These are phyloP conservation scores for Aspergillus persii DNA, from an alignment of 2,329 filamentous ascomycete genomes.

Conservation along the genomic window DNA sequence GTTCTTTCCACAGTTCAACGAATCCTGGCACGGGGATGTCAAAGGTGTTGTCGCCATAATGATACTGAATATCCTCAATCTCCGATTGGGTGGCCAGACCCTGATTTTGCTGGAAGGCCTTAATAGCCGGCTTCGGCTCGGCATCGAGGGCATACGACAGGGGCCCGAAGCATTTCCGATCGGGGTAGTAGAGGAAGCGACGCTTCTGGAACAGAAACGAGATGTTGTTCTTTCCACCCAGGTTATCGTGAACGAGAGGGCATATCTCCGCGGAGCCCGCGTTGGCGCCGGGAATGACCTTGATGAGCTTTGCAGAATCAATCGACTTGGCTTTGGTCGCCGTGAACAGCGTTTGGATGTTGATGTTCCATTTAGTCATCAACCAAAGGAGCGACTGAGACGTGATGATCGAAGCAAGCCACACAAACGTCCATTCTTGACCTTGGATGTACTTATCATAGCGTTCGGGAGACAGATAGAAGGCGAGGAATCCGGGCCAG, in stretches of 20 bases:
- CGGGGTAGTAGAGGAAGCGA: constrained; percentile 79
- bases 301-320: constrained; percentile 78
- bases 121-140: constrained; percentile 77
- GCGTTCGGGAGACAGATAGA: constrained; percentile 77
- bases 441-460: constrained; percentile 90
- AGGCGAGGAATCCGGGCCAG: constrained; percentile 88
- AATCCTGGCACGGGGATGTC: constrained; percentile 97
- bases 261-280: constrained; percentile 89
- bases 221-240: constrained; percentile 69
- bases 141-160: constrained; percentile 79
- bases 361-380: constrained; percentile 96
- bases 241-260: constrained; percentile 70
- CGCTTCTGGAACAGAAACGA: constrained; percentile 99
- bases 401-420: constrained; percentile 83
- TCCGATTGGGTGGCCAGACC: constrained; percentile 75
- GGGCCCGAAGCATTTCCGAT: constrained; percentile 73
- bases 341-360: constrained; percentile 78
- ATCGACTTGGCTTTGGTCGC: constrained; percentile 68
- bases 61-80: constrained; percentile 75
- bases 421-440: constrained; percentile 98
- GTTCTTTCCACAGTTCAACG: constrained; percentile 93
- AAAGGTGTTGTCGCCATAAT: constrained; percentile 95
- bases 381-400: constrained; percentile 87
- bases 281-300: constrained; percentile 85
- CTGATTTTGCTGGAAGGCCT: constrained; percentile 73